Percentiles rank a stretch among this genome's conserved stretches.
These are phyloP conservation scores for Tilletia setariae DNA, from an alignment of 1,284 basidiomycete genomes.

Conservation along the genomic window DNA sequence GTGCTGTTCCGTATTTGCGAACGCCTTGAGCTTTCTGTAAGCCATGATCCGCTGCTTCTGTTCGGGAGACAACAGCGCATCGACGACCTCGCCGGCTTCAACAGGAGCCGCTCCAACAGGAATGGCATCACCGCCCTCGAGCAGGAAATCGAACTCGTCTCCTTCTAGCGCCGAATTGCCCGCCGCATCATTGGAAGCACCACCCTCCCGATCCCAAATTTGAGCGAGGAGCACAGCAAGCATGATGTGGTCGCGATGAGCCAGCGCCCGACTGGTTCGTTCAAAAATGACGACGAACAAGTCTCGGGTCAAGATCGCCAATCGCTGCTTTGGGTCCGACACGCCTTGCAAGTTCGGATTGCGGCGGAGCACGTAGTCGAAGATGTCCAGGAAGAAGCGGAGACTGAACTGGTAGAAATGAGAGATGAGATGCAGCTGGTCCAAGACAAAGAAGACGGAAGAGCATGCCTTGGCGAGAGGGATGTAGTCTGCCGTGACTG, in stretches of 20 bases:
- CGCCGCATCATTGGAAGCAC: conserved; percentile 22
- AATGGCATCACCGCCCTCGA: conserved; percentile 74
- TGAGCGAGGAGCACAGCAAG: conserved; percentile 85
- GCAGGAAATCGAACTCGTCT: conserved; percentile 77
- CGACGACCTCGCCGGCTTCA: conserved; percentile 52
- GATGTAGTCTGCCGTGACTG: conserved; percentile 89
- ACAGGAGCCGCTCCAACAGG: conserved; percentile 53
- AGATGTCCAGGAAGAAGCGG: conserved; percentile 95
- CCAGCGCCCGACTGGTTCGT: conserved; percentile 82
- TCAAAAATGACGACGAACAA: conserved; percentile 86
- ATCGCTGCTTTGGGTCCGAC: conserved; percentile 70
- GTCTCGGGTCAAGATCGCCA: conserved; percentile 81
- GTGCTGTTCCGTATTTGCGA: conserved; percentile 72
- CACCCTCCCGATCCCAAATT: conserved; percentile 68
- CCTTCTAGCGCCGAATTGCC: conserved; percentile 64
- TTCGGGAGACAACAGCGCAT: conserved; percentile 57
- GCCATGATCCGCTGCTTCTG: conserved; percentile 63
- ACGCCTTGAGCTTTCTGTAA: conserved; percentile 60
- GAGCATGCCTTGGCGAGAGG: conserved; percentile 95
- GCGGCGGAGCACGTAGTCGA: conserved; percentile 86
- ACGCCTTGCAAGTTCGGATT: conserved; percentile 83
- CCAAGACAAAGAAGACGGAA: conserved; percentile 93
- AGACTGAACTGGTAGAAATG: conserved; percentile 99
- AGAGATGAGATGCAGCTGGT: conserved; percentile 87
- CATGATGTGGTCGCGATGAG: conserved; percentile 88